These are phyloP conservation scores for Alternaria longipes DNA, from an alignment of 2,329 filamentous ascomycete genomes.

Conservation along the genomic window DNA sequence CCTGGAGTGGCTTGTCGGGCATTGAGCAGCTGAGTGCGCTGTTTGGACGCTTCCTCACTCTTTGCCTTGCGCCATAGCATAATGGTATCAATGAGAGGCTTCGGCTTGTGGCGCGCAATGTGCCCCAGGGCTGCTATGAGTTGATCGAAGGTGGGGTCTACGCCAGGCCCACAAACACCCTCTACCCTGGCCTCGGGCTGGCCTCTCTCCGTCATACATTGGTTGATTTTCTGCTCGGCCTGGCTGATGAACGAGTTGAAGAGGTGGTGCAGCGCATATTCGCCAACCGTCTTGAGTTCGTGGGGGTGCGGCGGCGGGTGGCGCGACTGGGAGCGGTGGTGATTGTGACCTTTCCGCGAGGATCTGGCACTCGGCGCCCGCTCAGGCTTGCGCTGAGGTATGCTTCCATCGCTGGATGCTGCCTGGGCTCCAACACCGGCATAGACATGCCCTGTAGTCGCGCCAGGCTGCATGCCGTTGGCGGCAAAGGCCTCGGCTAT, in stretches of 20 bases:
- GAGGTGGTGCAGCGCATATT: conserved; percentile 95
- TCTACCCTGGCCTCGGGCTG: conserved; percentile 87
- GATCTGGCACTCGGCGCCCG: conserved; percentile 65
- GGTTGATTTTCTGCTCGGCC: conserved; percentile 94
- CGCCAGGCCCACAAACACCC: conserved; percentile 86
- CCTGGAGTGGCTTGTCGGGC: conserved; percentile 41
- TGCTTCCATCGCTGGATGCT: conserved; percentile 27
- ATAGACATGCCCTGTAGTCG: conserved; percentile 24
- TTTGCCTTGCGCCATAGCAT: conserved; percentile 99
- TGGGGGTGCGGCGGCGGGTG: conserved; percentile 72
- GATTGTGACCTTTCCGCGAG: conserved; percentile 78
- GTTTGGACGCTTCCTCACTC: conserved; percentile 76
- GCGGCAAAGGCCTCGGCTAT: conserved; percentile 49
- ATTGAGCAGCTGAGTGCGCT: conserved; percentile 44
- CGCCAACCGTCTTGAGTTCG: conserved; percentile 91
- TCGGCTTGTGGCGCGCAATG: conserved; percentile 92
- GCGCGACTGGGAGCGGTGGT: conserved; percentile 74
- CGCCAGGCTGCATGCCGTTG: conserved; percentile 35
- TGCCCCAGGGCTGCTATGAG: conserved; percentile 92
- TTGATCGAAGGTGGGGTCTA: conserved; percentile 90
- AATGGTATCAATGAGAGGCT: conserved; percentile 93
- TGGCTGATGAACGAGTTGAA: conserved; percentile 98
- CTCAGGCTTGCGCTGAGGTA: conserved; percentile 51
- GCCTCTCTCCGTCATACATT: conserved; percentile 81
- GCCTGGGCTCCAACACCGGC: conserved; percentile 14